These are phyloP conservation scores for Wickerhamomyces mucosus DNA, from an alignment of 805 yeast genomes.

Conservation along the genomic window DNA sequence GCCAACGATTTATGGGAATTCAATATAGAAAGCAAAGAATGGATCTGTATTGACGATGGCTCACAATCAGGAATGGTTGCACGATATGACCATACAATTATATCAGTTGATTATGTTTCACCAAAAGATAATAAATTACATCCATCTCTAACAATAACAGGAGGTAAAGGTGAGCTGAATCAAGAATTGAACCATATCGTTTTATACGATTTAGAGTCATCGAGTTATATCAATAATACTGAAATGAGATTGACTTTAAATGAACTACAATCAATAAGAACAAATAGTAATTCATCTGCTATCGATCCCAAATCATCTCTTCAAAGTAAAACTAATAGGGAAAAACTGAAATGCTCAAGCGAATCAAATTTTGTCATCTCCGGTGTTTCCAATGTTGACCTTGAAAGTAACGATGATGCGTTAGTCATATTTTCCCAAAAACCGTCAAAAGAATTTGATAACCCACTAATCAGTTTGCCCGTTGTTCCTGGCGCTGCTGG, in stretches of 20 bases:
- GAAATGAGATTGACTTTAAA: slow-evolving; percentile 15
- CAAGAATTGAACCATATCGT: slow-evolving; percentile 24
- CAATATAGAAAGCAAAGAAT: slow-evolving; percentile 38
- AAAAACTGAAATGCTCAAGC: slow-evolving; percentile 10
- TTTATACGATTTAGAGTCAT: slow-evolving; percentile 36
- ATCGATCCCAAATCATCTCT: slow-evolving; percentile 8
- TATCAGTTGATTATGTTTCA: slow-evolving; percentile 29
- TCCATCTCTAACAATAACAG: slow-evolving; percentile 41
- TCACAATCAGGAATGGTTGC: slow-evolving; percentile 25
- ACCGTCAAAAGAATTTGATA: slow-evolving; percentile 1
- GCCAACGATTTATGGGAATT: slow-evolving; percentile 65
- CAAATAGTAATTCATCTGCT: slow-evolving; percentile 2
- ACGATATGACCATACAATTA: slow-evolving; percentile 46
- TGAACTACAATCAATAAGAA: slow-evolving; percentile 8
- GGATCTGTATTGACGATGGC: slow-evolving; percentile 44
- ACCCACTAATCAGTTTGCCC: slow-evolving; percentile 27
- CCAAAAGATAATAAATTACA: slow-evolving; percentile 28
- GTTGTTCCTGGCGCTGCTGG: slow-evolving; percentile 23
- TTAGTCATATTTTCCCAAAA: slow-evolving; percentile 13
- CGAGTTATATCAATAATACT: slow-evolving; percentile 14
- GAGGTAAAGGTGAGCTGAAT: slow-evolving; percentile 35
- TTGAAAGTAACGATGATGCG: slow-evolving; percentile 9
- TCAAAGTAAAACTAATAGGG: slow-evolving; percentile 3
- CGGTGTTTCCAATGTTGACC: slow-evolving; percentile 6
- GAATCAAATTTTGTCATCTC: slow-evolving; percentile 13